phyloP scores from a whole-genome alignment of 2,329 filamentous ascomycete genomes.

The Cladophialophora yegresii region DNA sequence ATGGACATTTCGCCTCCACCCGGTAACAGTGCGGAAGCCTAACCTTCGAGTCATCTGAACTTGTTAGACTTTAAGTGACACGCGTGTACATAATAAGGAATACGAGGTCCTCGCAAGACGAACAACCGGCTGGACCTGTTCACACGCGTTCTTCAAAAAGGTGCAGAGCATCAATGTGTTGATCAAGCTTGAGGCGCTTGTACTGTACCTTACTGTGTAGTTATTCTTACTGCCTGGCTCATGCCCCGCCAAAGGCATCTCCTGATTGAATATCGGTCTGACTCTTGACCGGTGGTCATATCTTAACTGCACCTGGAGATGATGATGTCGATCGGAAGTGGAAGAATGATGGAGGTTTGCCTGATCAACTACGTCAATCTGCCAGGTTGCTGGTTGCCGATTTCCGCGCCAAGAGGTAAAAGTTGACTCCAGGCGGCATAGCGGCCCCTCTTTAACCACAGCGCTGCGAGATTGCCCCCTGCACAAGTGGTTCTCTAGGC shows the following conservation, averaged over 20 bases:
- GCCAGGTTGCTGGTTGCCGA: constrained; percentile 6
- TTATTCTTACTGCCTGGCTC: not conserved
- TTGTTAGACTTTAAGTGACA: not conserved
- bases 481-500: constrained; percentile 4
- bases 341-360: not conserved
- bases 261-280: not conserved
- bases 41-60: not conserved
- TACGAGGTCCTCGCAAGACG: not conserved
- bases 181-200: not conserved
- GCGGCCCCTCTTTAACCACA: not conserved
- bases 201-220: not conserved
- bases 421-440: constrained; percentile 4
- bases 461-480: not conserved
- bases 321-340: constrained; percentile 14
- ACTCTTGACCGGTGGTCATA: not conserved
- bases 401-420: not conserved
- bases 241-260: not conserved
- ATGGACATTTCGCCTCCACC: not conserved
- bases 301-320: not conserved
- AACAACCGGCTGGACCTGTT: not conserved
- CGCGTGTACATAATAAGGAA: not conserved
- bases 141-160: not conserved
- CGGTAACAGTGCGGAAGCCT: not conserved
- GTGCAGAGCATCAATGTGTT: not conserved
- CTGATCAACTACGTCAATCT: constrained; percentile 26